Conservation (phyloP, 75 land plant genomes). For the Pinus albicaulis region DNA sequence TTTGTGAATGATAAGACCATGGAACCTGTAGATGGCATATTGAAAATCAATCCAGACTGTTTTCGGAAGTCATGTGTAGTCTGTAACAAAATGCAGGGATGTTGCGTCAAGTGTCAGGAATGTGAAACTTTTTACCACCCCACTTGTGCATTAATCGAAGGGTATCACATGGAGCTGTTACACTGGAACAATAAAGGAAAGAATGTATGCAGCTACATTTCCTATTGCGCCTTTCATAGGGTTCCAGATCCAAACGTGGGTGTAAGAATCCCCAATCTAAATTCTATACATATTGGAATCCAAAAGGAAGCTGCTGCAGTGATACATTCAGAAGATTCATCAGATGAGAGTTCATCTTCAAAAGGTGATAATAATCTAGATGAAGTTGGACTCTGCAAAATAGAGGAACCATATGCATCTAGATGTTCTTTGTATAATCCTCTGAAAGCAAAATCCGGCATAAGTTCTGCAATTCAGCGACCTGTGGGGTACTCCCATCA, state of each 20-base stretch:
- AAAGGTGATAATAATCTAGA: too few relatives aligned
- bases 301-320: background rate
- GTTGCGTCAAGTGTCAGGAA: slow-evolving; percentile 72
- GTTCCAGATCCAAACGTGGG: background rate
- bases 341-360: too few relatives aligned
- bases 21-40: slow-evolving; percentile 94
- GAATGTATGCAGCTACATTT: background rate
- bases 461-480: too few relatives aligned
- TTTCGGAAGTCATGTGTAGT: slow-evolving; percentile 77
- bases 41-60: slow-evolving; percentile 46
- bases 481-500: too few relatives aligned
- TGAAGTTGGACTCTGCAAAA: too few relatives aligned
- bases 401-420: too few relatives aligned
- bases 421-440: background rate
- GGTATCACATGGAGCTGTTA: slow-evolving; percentile 81
- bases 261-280: too few relatives aligned
- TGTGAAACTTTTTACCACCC: slow-evolving; percentile 80
- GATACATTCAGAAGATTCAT: too few relatives aligned
- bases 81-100: slow-evolving; percentile 89
- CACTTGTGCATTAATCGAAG: slow-evolving; percentile 91
- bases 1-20: slow-evolving; percentile 65
- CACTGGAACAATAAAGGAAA: background rate
- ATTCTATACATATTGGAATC: too few relatives aligned
- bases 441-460: background rate
- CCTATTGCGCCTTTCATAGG: background rate